These are phyloP conservation scores for Vaccinium myrtillus DNA, from an alignment of 148 eudicot species.

Conservation along the genomic window DNA sequence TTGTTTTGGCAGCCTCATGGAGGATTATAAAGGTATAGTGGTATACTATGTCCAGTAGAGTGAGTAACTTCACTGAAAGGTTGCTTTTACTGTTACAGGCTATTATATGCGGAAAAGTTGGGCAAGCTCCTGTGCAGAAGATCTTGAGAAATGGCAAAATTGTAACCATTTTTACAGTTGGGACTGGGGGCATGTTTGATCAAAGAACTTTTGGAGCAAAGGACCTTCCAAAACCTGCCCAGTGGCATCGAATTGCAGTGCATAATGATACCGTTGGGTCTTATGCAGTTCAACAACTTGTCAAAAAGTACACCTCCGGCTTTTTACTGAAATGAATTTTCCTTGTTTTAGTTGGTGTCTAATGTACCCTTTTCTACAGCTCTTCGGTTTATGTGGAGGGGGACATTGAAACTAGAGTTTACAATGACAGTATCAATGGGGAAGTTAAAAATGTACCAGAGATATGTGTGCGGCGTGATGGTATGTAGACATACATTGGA, in stretches of 20 bases:
- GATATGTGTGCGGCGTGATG: slow-evolving; percentile 83
- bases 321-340: neutral
- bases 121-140: slow-evolving; percentile 92
- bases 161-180: slow-evolving; percentile 86
- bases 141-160: slow-evolving; percentile 85
- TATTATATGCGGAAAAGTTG: slow-evolving; percentile 87
- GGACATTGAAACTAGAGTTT: slow-evolving; percentile 90
- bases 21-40: neutral
- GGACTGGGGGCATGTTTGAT: slow-evolving; percentile 97
- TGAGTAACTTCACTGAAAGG: neutral
- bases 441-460: slow-evolving; percentile 75
- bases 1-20: neutral
- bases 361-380: slow-evolving; percentile 44
- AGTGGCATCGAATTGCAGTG: slow-evolving; percentile 90
- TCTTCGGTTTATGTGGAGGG: slow-evolving; percentile 95
- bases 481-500: slow-evolving; percentile 36
- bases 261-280: slow-evolving; percentile 80
- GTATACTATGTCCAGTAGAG: neutral
- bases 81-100: slow-evolving; percentile 49
- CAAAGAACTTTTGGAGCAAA: slow-evolving; percentile 51
- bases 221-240: slow-evolving; percentile 78
- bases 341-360: slow-evolving; percentile 8
- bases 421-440: slow-evolving; percentile 79
- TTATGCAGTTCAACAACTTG: slow-evolving; percentile 80
- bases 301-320: slow-evolving; percentile 55